Evolutionary conservation across 2,329 filamentous ascomycete species (phyloP).

Genomic region (Seiridium unicorne): DNA sequence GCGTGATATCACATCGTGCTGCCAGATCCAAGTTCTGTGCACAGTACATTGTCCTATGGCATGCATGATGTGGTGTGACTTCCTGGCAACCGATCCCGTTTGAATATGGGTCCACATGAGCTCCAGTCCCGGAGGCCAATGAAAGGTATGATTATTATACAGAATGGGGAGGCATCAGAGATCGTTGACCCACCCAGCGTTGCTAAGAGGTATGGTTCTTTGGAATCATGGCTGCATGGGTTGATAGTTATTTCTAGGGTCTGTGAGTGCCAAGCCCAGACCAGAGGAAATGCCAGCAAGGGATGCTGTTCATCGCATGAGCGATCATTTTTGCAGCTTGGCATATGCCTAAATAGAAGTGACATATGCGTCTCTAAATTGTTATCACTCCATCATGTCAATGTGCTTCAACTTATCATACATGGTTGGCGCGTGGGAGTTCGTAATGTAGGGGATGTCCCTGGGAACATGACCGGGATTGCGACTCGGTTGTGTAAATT

Average conservation of each 20-base stretch:
- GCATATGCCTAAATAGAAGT: neutral
- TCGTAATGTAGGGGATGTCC: neutral
- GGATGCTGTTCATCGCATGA: neutral
- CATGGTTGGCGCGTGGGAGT: neutral
- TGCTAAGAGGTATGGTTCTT: neutral
- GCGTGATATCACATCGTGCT: no score
- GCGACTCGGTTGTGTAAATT: neutral
- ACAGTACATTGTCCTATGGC: neutral
- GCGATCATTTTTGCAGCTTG: neutral
- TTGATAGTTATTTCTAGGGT: neutral
- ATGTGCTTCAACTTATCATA: neutral
- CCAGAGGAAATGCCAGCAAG: neutral
- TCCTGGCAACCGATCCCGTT: neutral
- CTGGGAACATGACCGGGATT: neutral
- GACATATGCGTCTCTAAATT: neutral
- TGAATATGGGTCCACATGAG: neutral
- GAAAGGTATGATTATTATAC: neutral
- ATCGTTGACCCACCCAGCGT: neutral
- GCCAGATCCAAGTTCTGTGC: no score
- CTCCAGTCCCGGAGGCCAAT: constrained; percentile 1
- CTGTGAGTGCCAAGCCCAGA: neutral
- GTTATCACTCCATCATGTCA: neutral
- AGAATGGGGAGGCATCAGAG: neutral
- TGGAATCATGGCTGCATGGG: constrained; percentile 4
- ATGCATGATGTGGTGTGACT: constrained; percentile 1